Evolutionary conservation across 805 yeast species (phyloP).

Genomic region (Torulaspora microellipsoides): DNA sequence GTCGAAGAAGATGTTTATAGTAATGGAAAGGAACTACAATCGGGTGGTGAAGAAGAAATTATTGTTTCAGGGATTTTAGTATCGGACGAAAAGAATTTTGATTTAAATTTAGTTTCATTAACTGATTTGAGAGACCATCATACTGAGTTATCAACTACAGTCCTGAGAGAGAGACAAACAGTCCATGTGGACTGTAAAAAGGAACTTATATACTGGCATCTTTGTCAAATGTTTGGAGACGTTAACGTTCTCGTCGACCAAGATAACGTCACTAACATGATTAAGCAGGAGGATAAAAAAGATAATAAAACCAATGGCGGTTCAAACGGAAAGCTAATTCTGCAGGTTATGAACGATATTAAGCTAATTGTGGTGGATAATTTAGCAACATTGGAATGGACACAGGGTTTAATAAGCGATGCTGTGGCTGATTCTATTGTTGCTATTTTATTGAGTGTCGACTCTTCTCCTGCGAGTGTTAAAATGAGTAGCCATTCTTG

Average conservation of each 20-base stretch:
- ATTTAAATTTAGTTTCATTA: constrained; percentile 73
- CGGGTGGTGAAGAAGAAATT: constrained; percentile 36
- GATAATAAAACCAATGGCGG: constrained; percentile 3
- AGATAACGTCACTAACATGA: constrained; percentile 31
- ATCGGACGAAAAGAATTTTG: constrained; percentile 73
- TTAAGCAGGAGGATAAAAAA: constrained; percentile 7
- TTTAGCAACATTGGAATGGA: constrained; percentile 78
- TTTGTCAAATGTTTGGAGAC: constrained; percentile 92
- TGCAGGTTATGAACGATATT: constrained; percentile 62
- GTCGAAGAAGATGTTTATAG: constrained; percentile 61
- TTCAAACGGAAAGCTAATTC: constrained; percentile 40
- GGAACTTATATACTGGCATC: constrained; percentile 80
- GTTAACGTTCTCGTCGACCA: constrained; percentile 61
- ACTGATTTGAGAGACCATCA: constrained; percentile 81
- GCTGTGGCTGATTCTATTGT: constrained; percentile 91
- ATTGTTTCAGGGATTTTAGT: constrained; percentile 79
- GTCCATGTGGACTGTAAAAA: constrained; percentile 75
- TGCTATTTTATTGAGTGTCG: constrained; percentile 86
- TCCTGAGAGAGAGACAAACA: constrained; percentile 76
- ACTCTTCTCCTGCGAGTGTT: constrained; percentile 92
- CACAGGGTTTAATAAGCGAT: constrained; percentile 82
- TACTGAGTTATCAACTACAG: constrained; percentile 79
- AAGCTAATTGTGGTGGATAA: constrained; percentile 45
- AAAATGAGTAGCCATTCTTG: constrained; percentile 69
- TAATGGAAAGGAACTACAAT: constrained; percentile 39